These are phyloP conservation scores for Hylodesmum podocarpum DNA, from an alignment of 306 rosid species.

Conservation along the genomic window DNA sequence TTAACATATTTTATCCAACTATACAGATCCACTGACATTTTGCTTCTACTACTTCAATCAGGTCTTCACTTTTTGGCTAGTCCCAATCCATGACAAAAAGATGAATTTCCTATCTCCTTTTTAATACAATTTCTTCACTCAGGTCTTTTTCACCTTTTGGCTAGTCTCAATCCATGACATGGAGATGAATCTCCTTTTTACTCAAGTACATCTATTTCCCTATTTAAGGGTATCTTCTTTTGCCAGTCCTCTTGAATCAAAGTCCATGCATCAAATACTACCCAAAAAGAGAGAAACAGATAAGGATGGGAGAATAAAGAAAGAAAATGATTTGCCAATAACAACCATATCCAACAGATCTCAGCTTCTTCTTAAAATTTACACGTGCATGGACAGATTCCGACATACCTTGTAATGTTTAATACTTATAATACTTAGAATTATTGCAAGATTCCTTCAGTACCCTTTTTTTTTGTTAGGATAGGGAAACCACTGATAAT, in stretches of 20 bases:
- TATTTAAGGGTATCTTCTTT: not conserved
- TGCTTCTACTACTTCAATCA: not conserved
- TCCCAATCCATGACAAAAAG: not conserved
- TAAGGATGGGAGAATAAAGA: not conserved
- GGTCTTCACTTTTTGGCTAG: not conserved
- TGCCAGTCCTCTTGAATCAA: not conserved
- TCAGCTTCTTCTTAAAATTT: not conserved
- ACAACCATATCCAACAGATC: not conserved
- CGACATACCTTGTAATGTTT: not conserved
- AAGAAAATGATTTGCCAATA: not conserved
- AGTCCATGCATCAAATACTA: conserved; percentile 2
- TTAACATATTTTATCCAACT: not conserved
- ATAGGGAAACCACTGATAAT: not conserved
- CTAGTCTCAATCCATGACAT: not conserved
- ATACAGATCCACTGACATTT: conserved; percentile 1
- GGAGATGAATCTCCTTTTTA: not conserved
- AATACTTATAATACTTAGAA: not conserved
- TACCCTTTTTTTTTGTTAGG: not conserved
- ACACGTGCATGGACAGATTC: not conserved
- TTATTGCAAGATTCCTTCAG: not conserved
- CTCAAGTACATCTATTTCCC: not conserved
- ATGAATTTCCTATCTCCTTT: not conserved
- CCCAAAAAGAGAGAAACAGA: not conserved
- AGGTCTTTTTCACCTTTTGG: not conserved
- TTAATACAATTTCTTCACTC: not conserved